Evolutionary conservation across 2,329 filamentous ascomycete genomes (phyloP), one percentile per base, ranked within the genome.

Genomic region (Aspergillus fumigatus): DNA sequence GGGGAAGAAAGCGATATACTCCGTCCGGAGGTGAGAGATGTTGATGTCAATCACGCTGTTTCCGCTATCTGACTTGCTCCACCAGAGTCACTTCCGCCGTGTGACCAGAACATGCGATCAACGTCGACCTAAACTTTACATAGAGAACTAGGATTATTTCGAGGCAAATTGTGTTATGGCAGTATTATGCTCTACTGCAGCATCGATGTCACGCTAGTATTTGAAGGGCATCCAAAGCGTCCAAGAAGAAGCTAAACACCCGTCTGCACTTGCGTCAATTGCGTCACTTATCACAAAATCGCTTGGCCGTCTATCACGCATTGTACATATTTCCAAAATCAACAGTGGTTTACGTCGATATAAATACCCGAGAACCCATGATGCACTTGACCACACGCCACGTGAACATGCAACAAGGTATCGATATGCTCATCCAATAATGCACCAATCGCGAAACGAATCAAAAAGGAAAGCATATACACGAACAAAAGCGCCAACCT

Each of bases 31-130:
- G 11, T 14, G 43, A 7, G 43, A 49, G 50, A 32, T 50, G 40
- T 50, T 41, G 19, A 57, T 47, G 27, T 56, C 25, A 49, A 57
- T 60, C 54, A 61, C 56, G 60, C 52, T 48, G 54, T 59, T 56
- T 53, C 54, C 56, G 58, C 55, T 29, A 48, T 54, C 32, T 35
- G 32, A 17, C 32, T 38, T 60, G 54, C 57, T 59, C 59, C 56
- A 50, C 53, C 56, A 54, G 58, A 49, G 40, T 8, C n/a, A 25
- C 43, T 21, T 9, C 55, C 55, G 52, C 48, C 54, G 57, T 62
- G 58, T 60, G 56, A 63, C 58, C 55, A 40, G 25, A 49, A 19
- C 51, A 50, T 55, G 38, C 40, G 35, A 41, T 49, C 51, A 53
- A 32, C 29, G 35, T 53, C 10, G 5, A 10, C 29, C 45, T 27